Percentiles rank a stretch among this genome's conserved stretches.
Conservation (phyloP, 202 grass and related monocot genomes). For the Zoysia matrella region DNA sequence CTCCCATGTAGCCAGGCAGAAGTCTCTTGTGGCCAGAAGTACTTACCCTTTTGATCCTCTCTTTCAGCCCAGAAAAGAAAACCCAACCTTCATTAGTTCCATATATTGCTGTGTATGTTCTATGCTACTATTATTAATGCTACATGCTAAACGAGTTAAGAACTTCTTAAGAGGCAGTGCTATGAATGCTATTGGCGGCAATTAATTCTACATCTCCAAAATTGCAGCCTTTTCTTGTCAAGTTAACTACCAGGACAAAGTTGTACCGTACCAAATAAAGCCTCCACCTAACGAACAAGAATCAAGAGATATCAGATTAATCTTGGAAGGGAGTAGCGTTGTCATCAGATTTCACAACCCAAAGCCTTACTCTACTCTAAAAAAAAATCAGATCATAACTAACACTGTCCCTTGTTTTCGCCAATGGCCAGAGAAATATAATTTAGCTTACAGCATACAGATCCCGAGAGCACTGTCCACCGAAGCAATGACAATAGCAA, state of each 20-base stretch:
- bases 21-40: background rate
- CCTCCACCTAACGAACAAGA: background rate
- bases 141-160: background rate
- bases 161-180: no score
- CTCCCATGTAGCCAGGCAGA: conserved; percentile 4
- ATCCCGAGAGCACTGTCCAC: conserved; percentile 44
- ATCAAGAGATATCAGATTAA: conserved; percentile 28
- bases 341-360: conserved; percentile 29
- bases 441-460: conserved; percentile 35
- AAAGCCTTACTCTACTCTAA: background rate
- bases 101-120: conserved; percentile 2
- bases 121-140: background rate
- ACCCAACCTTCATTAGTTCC: background rate
- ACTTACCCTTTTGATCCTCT: background rate
- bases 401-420: conserved; percentile 6
- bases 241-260: background rate
- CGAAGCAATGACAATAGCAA: conserved; percentile 34
- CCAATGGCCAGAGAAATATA: conserved; percentile 17
- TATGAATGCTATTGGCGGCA: no score
- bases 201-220: no score
- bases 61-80: background rate
- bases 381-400: background rate
- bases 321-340: conserved; percentile 6
- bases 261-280: conserved; percentile 10
- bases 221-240: background rate